Evolutionary conservation across 768 basidiomycete genomes (phyloP).

Genomic region (Mrakia gelida): DNA sequence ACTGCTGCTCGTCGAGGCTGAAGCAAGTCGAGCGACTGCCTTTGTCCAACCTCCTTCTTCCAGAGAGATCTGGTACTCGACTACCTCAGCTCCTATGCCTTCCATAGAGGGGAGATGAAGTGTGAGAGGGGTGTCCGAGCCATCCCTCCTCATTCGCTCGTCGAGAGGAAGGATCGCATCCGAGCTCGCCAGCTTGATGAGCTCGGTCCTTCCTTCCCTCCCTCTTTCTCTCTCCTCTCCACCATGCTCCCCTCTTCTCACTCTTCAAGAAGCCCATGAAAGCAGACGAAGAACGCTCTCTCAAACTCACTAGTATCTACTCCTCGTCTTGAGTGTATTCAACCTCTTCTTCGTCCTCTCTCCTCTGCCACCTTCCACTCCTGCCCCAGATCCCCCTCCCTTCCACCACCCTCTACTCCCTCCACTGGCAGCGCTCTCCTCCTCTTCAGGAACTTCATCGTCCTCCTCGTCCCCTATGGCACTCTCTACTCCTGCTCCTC

Average conservation of each 20-base stretch:
- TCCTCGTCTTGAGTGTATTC: constrained; percentile 7
- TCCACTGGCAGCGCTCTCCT: neutral
- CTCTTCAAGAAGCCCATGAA: neutral
- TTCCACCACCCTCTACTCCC: neutral
- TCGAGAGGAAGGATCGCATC: neutral
- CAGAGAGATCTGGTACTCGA: no score
- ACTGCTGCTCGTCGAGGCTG: no score
- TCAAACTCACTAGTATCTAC: constrained; percentile 22
- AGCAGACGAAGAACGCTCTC: neutral
- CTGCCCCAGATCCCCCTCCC: neutral
- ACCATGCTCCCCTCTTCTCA: neutral
- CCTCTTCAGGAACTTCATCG: neutral
- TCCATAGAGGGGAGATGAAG: neutral
- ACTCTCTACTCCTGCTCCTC: neutral
- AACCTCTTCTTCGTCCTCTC: constrained; percentile 12
- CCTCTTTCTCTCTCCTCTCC: neutral
- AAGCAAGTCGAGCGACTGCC: no score
- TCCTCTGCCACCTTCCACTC: neutral
- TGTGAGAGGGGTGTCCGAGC: no score
- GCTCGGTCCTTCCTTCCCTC: constrained; percentile 8
- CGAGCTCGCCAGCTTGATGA: neutral
- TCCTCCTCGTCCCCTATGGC: neutral
- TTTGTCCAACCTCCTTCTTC: no score
- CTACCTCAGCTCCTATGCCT: no score
- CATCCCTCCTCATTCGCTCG: neutral